These are phyloP conservation scores for Heliamphora pulchella DNA, from an alignment of 179 eudicot genomes.

Conservation along the genomic window DNA sequence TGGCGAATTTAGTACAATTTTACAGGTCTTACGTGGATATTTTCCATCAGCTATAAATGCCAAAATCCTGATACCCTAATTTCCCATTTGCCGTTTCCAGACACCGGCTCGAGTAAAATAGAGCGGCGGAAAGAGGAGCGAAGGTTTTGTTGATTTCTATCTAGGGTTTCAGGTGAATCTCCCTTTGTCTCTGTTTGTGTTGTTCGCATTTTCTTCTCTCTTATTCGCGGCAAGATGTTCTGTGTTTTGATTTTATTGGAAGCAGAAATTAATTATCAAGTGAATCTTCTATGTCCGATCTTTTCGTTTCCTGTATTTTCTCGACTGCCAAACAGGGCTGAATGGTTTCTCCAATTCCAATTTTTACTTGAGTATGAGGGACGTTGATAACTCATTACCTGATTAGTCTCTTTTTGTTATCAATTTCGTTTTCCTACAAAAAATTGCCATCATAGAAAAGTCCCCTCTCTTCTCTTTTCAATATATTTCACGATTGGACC, in stretches of 20 bases:
- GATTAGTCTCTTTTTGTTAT: neutral
- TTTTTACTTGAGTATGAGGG: neutral
- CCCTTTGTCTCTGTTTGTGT: neutral
- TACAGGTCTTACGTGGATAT: no score
- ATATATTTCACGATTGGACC: neutral
- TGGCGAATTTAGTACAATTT: no score
- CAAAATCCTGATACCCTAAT: neutral
- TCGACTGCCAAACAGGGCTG: neutral
- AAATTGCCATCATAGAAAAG: no score
- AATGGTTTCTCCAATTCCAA: neutral
- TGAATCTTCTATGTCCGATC: neutral
- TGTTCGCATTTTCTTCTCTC: neutral
- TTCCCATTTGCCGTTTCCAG: neutral
- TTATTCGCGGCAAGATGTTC: neutral
- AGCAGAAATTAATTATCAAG: neutral
- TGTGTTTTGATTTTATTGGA: neutral
- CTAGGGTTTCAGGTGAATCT: neutral
- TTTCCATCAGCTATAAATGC: neutral
- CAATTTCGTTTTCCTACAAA: neutral
- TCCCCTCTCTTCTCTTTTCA: neutral
- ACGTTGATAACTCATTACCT: neutral
- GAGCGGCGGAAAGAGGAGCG: neutral
- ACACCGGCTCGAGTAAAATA: neutral
- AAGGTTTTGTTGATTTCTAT: neutral
- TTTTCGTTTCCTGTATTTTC: neutral